Evolutionary conservation across 2,329 filamentous ascomycete species (phyloP).

Genomic region (Diaporthe velutina): DNA sequence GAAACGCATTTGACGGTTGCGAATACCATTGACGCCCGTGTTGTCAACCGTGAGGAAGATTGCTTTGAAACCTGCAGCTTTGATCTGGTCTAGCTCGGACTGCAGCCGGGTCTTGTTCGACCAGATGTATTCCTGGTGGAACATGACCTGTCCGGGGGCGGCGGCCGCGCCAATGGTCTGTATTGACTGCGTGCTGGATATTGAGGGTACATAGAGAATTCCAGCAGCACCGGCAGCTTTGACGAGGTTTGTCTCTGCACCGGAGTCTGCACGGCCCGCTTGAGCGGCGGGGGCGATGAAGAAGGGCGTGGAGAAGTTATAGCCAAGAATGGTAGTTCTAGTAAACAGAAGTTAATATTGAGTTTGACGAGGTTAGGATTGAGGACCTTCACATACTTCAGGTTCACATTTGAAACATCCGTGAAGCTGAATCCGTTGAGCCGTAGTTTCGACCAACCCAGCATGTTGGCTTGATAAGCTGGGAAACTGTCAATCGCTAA

Average conservation of each 20-base stretch:
- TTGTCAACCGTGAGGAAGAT: neutral
- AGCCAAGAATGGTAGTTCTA: neutral
- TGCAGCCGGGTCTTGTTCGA: constrained; percentile 1
- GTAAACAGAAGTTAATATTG: neutral
- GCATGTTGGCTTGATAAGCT: constrained; percentile 22
- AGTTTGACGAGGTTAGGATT: too few species aligned
- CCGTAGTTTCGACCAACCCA: constrained; percentile 7
- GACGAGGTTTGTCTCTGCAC: neutral
- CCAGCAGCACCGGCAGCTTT: neutral
- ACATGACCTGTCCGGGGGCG: neutral
- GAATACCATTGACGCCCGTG: neutral
- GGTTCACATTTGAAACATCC: neutral
- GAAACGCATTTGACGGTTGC: neutral
- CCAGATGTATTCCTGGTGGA: constrained; percentile 13
- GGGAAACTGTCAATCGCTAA: neutral
- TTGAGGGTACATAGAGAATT: neutral
- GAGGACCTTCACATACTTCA: neutral
- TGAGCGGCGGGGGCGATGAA: neutral
- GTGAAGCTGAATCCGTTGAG: constrained; percentile 2
- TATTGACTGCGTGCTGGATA: constrained; percentile 2
- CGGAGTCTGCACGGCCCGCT: neutral
- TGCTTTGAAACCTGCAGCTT: neutral
- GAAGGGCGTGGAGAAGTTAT: neutral
- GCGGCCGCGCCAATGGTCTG: neutral
- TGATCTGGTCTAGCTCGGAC: neutral